Conservation (phyloP, 306 rosid genomes). For the Quercus rubra region DNA sequence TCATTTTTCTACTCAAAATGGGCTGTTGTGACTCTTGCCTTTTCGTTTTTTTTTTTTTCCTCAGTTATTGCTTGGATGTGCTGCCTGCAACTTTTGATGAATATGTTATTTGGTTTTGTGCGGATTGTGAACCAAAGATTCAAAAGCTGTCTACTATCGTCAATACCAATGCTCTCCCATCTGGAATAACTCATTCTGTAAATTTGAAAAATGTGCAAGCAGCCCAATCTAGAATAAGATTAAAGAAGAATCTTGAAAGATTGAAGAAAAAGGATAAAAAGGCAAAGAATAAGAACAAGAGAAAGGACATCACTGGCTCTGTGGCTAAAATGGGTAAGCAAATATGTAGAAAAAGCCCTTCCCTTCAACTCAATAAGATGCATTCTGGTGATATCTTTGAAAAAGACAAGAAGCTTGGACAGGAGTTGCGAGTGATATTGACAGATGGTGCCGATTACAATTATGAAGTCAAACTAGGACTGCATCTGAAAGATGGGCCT, state of each 20-base stretch:
- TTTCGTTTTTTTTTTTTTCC: not conserved
- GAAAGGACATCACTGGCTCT: conserved; percentile 7
- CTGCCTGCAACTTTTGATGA: conserved; percentile 30
- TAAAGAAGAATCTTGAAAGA: not conserved
- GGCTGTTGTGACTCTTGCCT: not conserved
- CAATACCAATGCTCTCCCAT: conserved; percentile 6
- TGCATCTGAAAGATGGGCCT: too few species aligned
- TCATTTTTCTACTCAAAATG: not conserved
- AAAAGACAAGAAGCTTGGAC: conserved; percentile 7
- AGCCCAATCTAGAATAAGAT: conserved; percentile 4
- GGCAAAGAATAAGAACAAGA: not conserved
- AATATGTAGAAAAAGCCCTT: conserved; percentile 2
- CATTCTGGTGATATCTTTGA: conserved; percentile 11
- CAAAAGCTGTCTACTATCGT: conserved; percentile 19
- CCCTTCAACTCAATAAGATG: conserved; percentile 22
- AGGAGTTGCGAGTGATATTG: conserved; percentile 7
- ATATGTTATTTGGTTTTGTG: conserved; percentile 68
- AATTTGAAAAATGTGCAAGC: conserved; percentile 12
- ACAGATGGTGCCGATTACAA: conserved; percentile 26
- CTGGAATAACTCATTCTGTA: not conserved
- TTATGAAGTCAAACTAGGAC: not conserved
- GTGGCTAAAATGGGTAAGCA: conserved; percentile 8
- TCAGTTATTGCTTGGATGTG: conserved; percentile 59
- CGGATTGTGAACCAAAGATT: conserved; percentile 48
- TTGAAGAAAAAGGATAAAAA: conserved; percentile 8